Base-by-base conservation (phyloP, 2,329 filamentous ascomycete genomes). In the Sporothrix pseudoabietina region DNA sequence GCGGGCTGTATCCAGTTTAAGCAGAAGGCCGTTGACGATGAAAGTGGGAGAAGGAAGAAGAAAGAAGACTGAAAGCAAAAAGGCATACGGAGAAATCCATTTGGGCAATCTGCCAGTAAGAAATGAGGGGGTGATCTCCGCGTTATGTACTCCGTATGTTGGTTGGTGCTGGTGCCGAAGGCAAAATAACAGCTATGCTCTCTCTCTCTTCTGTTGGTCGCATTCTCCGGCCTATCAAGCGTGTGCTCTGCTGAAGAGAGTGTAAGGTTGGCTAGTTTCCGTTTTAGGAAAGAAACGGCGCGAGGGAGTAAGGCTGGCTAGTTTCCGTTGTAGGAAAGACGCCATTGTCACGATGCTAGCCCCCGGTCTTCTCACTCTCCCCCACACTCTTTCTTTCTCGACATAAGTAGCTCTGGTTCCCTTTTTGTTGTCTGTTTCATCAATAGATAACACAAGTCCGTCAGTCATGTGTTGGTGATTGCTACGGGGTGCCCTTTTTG, bases 241-340 rank as follows among this genome's bases (percentile, higher is more conserved):
- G 41, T 14, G 19, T 54, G 52, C n/a, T 0, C n/a, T 9, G 8
- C n/a, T 54, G 2, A 26, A 22, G 54, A 57, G 26, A 22, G 47
- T 52, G 47, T 52, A n/a, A 52, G 47, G 14, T 14, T 52, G 16
- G 47, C 47, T n/a, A 52, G 12, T n/a, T 52, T 5, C n/a, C 52
- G 22, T 22, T 12, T 10, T 26, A 10, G 26, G 54, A 57, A 57
- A 9, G 30, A 22, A 32, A 57, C 9, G 22, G 54, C 54, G 22
- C 54, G 54, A 57, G 22, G 54, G 54, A 57, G 54, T 7, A 57
- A 57, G 54, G 54, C 54, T 57, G 54, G 54, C 54, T 57, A 57
- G 32, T 61, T 35, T 61, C 30, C 57, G 57, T 61, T 61, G 35
- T 61, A 19, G 57, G 30, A 35, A 61, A 39, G 0, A 61, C 5